Base-by-base conservation (phyloP, 352 stramenopile genomes). In the Phytophthora hybrid region DNA sequence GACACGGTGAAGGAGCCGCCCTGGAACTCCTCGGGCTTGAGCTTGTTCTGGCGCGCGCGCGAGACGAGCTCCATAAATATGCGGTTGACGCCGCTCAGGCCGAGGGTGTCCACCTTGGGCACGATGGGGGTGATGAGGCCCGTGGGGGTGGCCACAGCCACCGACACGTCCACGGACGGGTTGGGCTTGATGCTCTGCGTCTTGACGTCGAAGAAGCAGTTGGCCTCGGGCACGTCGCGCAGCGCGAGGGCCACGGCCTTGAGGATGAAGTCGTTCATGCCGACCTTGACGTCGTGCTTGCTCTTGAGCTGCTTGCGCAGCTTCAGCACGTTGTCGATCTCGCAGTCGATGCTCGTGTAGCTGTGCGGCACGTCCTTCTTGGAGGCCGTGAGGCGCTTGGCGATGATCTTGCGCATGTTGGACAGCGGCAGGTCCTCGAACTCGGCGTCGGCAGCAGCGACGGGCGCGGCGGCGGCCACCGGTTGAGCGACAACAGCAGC, bases 111-210 rank as follows among this genome's bases (percentile, higher is more conserved):
- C n/a, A 98, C 97, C 55, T 93, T 82, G 23, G 88, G 93, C 41
- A 99, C 90, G 82, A 99, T 99, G 23, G 98, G 98, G 49, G 98
- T 99, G 78, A 99, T 99, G 7, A 99, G 88, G 14, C 98, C 98
- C 13, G 87, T 85, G n/a, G 95, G 89, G 9, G 98, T 99, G 11
- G 98, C 98, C 8, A 99, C 98, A 29, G 98, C 98, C 1, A 99
- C 95, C 73, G 94, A 98, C 52, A 99, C 98, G 80, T 99, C 98
- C 47, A 99, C 87, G 18, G 82, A 90, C 49, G 84, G 61, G 77
- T 98, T 98, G 11, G 90, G 77, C 59, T 97, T 79, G 29, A 98
- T 81, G n/a, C 66, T 81, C 46, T 89, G 73, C 2, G 76, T 75
- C 37, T 78, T 79, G 31, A 79, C 73, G 57, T 96, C 88, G 56